phyloP scores from a whole-genome alignment of 495 filamentous ascomycete species.

The Acidiella bohemica region DNA sequence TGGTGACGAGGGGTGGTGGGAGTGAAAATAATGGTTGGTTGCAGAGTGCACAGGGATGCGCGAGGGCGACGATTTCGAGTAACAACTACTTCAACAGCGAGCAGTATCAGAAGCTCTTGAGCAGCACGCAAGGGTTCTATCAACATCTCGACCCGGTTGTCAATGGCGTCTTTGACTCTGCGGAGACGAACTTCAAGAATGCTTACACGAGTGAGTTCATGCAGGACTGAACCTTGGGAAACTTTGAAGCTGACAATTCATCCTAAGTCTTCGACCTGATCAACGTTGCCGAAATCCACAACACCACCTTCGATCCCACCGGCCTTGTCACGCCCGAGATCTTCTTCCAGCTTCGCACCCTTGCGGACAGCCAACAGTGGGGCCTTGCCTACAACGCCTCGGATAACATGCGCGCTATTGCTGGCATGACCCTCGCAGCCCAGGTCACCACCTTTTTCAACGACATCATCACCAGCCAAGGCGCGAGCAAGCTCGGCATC shows the following conservation, averaged over 20 bases:
- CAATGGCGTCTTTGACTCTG: conserved; percentile 41
- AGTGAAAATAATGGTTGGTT: conserved; percentile 47
- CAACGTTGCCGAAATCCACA: conserved; percentile 62
- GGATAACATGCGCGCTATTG: conserved; percentile 48
- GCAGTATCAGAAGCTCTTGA: conserved; percentile 40
- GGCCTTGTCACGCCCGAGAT: conserved; percentile 38
- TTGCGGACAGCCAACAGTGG: conserved; percentile 54
- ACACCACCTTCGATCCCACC: conserved; percentile 40
- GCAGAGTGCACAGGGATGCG: conserved; percentile 44
- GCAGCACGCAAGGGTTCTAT: conserved; percentile 52
- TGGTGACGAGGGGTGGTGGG: conserved; percentile 31
- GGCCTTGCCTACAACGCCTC: conserved; percentile 47
- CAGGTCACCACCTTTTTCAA: conserved; percentile 45
- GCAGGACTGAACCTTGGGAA: not conserved
- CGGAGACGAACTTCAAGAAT: conserved; percentile 50
- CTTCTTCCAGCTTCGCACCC: conserved; percentile 43
- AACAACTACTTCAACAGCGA: conserved; percentile 55
- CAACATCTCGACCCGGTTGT: conserved; percentile 45
- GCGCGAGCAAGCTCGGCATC: conserved; percentile 41
- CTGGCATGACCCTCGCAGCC: conserved; percentile 50
- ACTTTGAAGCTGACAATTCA: conserved; percentile 3
- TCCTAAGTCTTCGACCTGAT: conserved; percentile 54
- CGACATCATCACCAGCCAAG: conserved; percentile 33
- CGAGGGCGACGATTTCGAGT: conserved; percentile 50
- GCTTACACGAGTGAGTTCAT: conserved; percentile 46